A percentile compares a stretch with the other conserved stretches of the same genome.
These are phyloP conservation scores for Hymenoscyphus repandus DNA, from an alignment of 2,329 filamentous ascomycete genomes.

Conservation along the genomic window DNA sequence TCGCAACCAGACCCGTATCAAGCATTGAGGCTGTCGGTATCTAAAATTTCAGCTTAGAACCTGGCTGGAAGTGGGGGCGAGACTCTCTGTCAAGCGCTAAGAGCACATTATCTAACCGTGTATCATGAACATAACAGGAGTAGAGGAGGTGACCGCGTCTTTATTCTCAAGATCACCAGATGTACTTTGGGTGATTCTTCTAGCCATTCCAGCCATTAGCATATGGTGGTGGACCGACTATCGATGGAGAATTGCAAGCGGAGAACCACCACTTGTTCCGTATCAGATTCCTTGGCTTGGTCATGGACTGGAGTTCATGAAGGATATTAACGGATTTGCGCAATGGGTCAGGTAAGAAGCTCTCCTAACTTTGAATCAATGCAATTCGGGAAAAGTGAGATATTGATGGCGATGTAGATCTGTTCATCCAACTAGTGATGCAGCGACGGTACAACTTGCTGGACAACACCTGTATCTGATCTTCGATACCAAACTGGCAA, in stretches of 20 bases:
- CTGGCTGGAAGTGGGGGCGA: too few relatives aligned
- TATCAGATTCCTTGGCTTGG: conserved; percentile 14
- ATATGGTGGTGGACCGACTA: conserved; percentile 9
- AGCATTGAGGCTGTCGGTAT: too few relatives aligned
- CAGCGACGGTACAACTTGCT: conserved; percentile 13
- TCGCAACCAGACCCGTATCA: too few relatives aligned
- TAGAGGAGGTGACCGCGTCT: neutral
- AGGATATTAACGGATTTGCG: conserved; percentile 14
- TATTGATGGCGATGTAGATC: conserved; percentile 3
- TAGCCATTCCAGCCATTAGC: conserved; percentile 3
- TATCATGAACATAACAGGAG: neutral
- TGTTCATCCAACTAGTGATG: conserved; percentile 5
- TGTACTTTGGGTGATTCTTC: neutral
- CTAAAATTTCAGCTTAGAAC: too few relatives aligned
- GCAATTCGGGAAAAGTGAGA: neutral
- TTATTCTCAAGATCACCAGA: neutral
- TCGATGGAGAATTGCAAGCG: conserved; percentile 6
- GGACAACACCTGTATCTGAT: conserved; percentile 21
- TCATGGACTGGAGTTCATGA: conserved; percentile 16
- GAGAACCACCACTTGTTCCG: conserved; percentile 14
- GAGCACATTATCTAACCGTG: neutral
- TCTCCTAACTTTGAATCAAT: neutral
- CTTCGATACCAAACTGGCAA: conserved; percentile 21
- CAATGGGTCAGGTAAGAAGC: conserved; percentile 12
- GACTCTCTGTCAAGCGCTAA: too few relatives aligned